Evolutionary conservation across 1,284 basidiomycete species (phyloP).

Genomic region (Trichosporon sp.): DNA sequence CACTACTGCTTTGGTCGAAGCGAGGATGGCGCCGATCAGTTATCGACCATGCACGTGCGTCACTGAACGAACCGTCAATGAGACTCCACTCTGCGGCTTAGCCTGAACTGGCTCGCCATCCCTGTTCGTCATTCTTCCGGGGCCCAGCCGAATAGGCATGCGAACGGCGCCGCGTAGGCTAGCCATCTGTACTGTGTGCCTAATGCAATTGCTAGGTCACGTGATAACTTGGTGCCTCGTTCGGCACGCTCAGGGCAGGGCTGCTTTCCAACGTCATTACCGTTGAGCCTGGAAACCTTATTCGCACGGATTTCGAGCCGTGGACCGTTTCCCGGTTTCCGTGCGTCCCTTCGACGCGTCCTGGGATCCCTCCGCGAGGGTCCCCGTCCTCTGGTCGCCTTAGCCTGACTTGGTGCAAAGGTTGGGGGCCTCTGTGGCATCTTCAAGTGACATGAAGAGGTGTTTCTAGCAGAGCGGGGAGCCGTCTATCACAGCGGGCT

Average conservation of each 20-base stretch:
- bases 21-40: slow-evolving; percentile 2
- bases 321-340: neutral
- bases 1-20: slow-evolving; percentile 1
- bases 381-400: no score
- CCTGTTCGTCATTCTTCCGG: neutral
- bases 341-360: neutral
- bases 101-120: neutral
- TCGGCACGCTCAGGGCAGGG: neutral
- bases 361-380: neutral
- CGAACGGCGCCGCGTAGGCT: neutral
- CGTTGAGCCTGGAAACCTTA: neutral
- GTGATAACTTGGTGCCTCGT: neutral
- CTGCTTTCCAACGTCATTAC: neutral
- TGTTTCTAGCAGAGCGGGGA: no score
- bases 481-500: neutral
- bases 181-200: neutral
- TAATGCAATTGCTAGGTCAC: neutral
- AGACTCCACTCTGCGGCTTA: neutral
- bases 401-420: neutral
- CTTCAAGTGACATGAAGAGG: neutral
- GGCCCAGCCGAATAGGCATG: neutral
- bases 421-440: neutral
- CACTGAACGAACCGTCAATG: slow-evolving; percentile 2
- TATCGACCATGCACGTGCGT: slow-evolving; percentile 10
- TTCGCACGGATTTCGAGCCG: neutral